Evolutionary conservation across 2,329 filamentous ascomycete genomes (phyloP).

Genomic region (Neopestalotiopsis rosae): DNA sequence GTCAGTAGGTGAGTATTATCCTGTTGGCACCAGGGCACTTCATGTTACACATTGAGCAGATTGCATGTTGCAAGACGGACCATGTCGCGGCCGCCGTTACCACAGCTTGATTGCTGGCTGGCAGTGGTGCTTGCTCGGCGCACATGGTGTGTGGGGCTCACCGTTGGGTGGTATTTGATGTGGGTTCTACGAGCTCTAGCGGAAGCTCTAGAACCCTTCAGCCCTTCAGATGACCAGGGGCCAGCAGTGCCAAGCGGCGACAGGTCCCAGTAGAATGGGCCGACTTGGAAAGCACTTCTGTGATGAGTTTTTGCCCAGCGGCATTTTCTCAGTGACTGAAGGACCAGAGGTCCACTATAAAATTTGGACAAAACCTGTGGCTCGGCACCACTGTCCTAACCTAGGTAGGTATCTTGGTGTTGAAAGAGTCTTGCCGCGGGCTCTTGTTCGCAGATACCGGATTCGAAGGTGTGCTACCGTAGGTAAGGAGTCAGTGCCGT

Average conservation of each 20-base stretch:
- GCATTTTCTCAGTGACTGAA: neutral
- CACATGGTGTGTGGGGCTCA: neutral
- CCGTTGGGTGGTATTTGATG: neutral
- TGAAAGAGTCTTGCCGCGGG: neutral
- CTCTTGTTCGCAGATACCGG: neutral
- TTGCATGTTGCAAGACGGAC: neutral
- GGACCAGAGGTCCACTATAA: neutral
- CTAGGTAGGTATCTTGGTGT: neutral
- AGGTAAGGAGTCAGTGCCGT: neutral
- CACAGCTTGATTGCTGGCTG: neutral
- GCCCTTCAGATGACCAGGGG: slow-evolving; percentile 2
- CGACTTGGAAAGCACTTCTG: neutral
- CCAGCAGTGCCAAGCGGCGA: slow-evolving; percentile 6
- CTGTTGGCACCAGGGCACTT: too few species aligned
- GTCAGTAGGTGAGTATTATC: neutral
- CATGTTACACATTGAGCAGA: neutral
- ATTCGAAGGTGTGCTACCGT: neutral
- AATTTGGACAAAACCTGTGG: slow-evolving; percentile 16
- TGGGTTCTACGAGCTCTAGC: neutral
- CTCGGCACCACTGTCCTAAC: slow-evolving; percentile 1
- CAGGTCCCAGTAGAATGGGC: slow-evolving; percentile 14
- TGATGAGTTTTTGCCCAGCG: neutral
- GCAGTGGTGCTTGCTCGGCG: neutral
- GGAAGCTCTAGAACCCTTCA: slow-evolving; percentile 10
- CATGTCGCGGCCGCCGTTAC: neutral